These are phyloP conservation scores for Stephanodiscus minutulus DNA, from an alignment of 108 stramenopile genomes.

Conservation along the genomic window DNA sequence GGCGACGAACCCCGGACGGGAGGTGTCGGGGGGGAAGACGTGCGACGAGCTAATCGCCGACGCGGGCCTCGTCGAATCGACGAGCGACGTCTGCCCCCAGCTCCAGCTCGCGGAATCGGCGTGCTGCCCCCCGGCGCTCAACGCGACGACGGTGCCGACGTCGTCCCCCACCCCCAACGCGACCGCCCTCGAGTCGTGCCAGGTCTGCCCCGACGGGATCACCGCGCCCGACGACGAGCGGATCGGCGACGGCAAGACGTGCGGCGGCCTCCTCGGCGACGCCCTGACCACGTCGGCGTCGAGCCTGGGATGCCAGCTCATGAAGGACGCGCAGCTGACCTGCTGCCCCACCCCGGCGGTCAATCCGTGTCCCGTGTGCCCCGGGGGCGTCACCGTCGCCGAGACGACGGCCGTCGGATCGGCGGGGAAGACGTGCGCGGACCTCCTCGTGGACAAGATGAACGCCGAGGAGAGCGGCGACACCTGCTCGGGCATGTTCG, in stretches of 20 bases:
- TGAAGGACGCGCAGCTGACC: not conserved
- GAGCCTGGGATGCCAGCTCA: not conserved
- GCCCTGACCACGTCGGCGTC: not conserved
- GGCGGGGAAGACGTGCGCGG: slow-evolving; percentile 1
- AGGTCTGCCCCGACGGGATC: slow-evolving; percentile 1
- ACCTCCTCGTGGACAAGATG: not conserved
- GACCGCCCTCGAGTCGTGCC: not conserved
- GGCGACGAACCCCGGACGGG: too few species aligned
- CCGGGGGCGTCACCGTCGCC: not conserved
- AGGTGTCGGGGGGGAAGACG: too few species aligned
- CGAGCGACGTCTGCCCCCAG: not conserved
- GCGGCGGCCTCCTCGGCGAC: not conserved
- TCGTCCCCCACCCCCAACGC: not conserved
- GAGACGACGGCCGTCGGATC: not conserved
- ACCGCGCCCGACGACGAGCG: not conserved
- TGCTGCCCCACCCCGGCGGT: not conserved
- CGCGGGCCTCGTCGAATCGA: not conserved
- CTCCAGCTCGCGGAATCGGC: not conserved
- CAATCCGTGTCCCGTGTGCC: not conserved
- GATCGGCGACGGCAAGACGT: not conserved
- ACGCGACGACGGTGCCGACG: not conserved
- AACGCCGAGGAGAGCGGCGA: not conserved
- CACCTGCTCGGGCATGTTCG: slow-evolving; percentile 3
- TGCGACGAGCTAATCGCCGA: not conserved
- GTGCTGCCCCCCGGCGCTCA: not conserved